Evolutionary conservation across 1,284 basidiomycete genomes (phyloP), one percentile per base, ranked within the genome.

Genomic region (Malassezia vespertilionis): DNA sequence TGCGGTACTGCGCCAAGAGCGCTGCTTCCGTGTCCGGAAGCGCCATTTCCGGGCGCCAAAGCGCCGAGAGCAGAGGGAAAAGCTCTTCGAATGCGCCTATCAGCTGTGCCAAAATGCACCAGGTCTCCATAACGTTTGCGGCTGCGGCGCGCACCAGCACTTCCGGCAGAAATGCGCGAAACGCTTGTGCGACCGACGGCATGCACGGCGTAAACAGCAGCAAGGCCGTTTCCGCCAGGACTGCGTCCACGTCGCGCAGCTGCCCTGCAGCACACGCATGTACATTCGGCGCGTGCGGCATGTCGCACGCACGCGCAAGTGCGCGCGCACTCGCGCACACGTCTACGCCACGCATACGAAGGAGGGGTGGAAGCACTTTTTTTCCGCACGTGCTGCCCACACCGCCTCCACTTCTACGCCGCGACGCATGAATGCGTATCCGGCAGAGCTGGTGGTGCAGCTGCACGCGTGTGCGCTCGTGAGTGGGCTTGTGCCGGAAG

Each of bases 101-200:
- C 1, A 71, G 48, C 5, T 47, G 41, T 1, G 59, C 58, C 17
- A 71, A 32, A 2, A 62, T 60, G 26, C 55, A 47, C 12, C 54
- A 42, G 11, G 43, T 34, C 20, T 57, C 52, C 20, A 39, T 32
- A 36, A 9, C 30, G 11, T 33, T 54, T n/a, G 31, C 22, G 2
- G 15, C n/a, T 7, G 54, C 43, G 5, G 42, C 15, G 31, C 17
- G 38, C 26, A 17, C 45, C 22, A 71, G 36, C 5, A 74, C 53
- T n/a, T 71, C 65, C 18, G 58, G 21, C 14, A 68, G 57, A 11
- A 71, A 14, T 3, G 71, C 66, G 22, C 63, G 55, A 52, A 66
- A 70, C 1, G 52, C 44, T 5, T 60, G 44, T 12, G 65, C 57
- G 14, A 72, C 56, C 8, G 43, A 40, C 15, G 57, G 15, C 1